phyloP scores from a whole-genome alignment of 2,329 filamentous ascomycete species.

The Chaetomiaceae sp. region DNA sequence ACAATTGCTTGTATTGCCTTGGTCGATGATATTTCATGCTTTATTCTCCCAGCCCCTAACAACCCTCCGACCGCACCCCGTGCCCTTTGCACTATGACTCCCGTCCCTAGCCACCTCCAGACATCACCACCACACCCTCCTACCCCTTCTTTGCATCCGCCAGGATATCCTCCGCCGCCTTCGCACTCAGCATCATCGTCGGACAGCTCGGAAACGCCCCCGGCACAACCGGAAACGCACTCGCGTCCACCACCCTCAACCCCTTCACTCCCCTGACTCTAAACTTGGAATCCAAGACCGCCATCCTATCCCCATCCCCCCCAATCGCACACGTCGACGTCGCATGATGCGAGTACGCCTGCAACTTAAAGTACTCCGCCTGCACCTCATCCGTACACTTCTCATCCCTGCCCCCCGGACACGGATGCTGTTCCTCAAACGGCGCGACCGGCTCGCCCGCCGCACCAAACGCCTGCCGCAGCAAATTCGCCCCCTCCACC shows the following conservation, averaged over 20 bases:
- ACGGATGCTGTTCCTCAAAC: conserved; percentile 26
- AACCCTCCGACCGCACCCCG: no score
- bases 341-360: conserved; percentile 55
- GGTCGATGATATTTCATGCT: no score
- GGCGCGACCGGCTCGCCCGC: conserved; percentile 21
- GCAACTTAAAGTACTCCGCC: conserved; percentile 35
- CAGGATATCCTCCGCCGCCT: conserved; percentile 47
- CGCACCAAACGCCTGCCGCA: conserved; percentile 23
- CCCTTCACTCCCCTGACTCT: conserved; percentile 52
- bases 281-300: conserved; percentile 56
- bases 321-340: conserved; percentile 56
- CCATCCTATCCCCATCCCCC: conserved; percentile 48
- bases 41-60: no score
- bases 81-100: no score
- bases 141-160: conserved; percentile 18
- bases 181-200: conserved; percentile 55
- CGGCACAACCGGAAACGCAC: conserved; percentile 47
- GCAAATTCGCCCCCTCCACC: conserved; percentile 25
- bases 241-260: no score
- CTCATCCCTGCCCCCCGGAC: conserved; percentile 10
- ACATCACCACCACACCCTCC: no score
- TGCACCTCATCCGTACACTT: conserved; percentile 21
- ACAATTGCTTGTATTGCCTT: no score
- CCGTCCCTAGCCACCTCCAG: no score
- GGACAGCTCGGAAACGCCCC: conserved; percentile 45